These are phyloP conservation scores for Brettanomyces sp. DNA, from an alignment of 805 yeast genomes.

Conservation along the genomic window DNA sequence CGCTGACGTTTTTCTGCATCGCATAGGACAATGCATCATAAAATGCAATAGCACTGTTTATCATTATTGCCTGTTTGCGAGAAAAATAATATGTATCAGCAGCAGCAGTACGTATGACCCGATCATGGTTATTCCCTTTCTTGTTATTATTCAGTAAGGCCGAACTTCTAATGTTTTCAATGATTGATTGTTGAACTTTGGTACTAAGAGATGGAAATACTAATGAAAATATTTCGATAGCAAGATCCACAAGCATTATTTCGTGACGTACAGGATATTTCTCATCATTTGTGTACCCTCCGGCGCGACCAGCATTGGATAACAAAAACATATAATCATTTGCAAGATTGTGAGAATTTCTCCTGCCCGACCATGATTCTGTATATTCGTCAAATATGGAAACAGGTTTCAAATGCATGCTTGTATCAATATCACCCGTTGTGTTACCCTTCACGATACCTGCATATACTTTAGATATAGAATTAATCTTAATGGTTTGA, in stretches of 20 bases:
- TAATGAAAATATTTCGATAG: slow-evolving; percentile 66
- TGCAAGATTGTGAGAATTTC: slow-evolving; percentile 31
- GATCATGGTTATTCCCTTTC: neutral
- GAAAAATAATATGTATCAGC: slow-evolving; percentile 8
- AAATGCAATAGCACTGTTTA: slow-evolving; percentile 58
- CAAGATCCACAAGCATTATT: slow-evolving; percentile 58
- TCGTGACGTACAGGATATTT: slow-evolving; percentile 33
- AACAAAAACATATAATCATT: slow-evolving; percentile 32
- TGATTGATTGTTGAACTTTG: slow-evolving; percentile 78
- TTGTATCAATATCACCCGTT: slow-evolving; percentile 23
- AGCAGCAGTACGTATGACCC: slow-evolving; percentile 21
- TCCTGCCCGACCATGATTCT: slow-evolving; percentile 21
- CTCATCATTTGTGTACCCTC: slow-evolving; percentile 27
- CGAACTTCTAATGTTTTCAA: slow-evolving; percentile 65
- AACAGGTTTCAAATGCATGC: slow-evolving; percentile 2
- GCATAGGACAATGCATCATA: slow-evolving; percentile 35
- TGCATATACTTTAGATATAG: too few species aligned
- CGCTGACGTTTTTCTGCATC: slow-evolving; percentile 1
- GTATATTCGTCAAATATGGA: slow-evolving; percentile 27
- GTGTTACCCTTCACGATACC: slow-evolving; percentile 16
- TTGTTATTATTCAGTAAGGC: slow-evolving; percentile 31
- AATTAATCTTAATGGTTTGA: slow-evolving; percentile 5
- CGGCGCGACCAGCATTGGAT: slow-evolving; percentile 15
- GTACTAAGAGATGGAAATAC: slow-evolving; percentile 63
- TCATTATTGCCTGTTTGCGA: slow-evolving; percentile 37